phyloP scores from a whole-genome alignment of 192 early-diverging fungal species.

The Glomus cerebriforme region DNA sequence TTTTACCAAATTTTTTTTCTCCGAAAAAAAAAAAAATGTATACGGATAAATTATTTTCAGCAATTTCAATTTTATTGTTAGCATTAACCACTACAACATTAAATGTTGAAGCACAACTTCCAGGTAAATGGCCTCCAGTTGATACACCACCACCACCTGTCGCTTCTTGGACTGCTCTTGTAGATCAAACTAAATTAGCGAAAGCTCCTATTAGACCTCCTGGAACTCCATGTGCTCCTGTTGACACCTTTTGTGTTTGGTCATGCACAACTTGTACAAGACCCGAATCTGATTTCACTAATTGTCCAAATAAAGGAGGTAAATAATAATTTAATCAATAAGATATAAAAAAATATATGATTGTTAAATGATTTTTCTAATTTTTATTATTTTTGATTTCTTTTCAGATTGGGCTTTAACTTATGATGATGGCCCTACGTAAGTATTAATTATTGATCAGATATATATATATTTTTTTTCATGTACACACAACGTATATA shows the following conservation, averaged over 20 bases:
- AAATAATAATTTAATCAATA: neutral
- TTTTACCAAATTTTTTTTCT: no score
- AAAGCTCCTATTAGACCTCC: neutral
- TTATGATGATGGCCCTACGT: constrained; percentile 56
- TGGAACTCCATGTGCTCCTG: neutral
- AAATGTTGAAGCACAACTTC: neutral
- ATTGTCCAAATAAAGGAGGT: constrained; percentile 12
- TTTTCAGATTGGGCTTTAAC: constrained; percentile 53
- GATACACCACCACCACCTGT: neutral
- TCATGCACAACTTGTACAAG: neutral
- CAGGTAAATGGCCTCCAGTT: neutral
- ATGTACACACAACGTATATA: neutral
- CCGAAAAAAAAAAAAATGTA: no score
- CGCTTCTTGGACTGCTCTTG: neutral
- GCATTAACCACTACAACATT: neutral
- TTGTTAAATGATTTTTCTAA: neutral
- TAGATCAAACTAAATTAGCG: neutral
- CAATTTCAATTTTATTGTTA: neutral
- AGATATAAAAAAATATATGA: neutral
- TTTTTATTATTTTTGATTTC: no score
- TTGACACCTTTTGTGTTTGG: neutral
- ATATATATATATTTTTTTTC: neutral
- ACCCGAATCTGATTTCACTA: neutral
- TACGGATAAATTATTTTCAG: neutral
- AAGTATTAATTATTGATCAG: constrained; percentile 10